phyloP scores from a whole-genome alignment of 441 rosid species.

The Pelargonium australe region DNA sequence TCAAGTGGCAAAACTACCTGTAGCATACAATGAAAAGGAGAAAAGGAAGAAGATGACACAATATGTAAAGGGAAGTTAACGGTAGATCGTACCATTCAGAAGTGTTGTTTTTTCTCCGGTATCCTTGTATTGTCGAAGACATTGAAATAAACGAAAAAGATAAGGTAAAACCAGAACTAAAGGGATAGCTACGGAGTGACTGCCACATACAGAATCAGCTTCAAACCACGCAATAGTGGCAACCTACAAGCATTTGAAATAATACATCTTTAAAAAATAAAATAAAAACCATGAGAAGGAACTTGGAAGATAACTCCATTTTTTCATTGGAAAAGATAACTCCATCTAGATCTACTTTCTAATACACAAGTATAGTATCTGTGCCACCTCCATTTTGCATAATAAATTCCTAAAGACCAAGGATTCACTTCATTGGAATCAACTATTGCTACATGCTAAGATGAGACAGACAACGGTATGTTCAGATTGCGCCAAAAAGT shows the following conservation, averaged over 20 bases:
- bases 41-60: not conserved
- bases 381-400: not conserved
- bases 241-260: conserved; percentile 45
- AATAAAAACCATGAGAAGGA: not conserved
- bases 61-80: not conserved
- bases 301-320: conserved; percentile 1
- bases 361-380: not conserved
- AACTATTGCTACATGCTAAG: not conserved
- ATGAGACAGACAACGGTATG: not conserved
- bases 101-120: conserved; percentile 65
- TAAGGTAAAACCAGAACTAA: conserved; percentile 86
- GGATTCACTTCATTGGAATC: not conserved
- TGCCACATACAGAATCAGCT: conserved; percentile 95
- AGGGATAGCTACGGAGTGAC: conserved; percentile 90
- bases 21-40: not conserved
- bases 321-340: not conserved
- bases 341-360: not conserved
- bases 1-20: conserved; percentile 11
- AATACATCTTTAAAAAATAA: conserved; percentile 3
- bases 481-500: not conserved
- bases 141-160: conserved; percentile 79
- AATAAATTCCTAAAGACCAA: not conserved
- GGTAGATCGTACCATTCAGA: conserved; percentile 53
- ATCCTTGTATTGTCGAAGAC: conserved; percentile 90
- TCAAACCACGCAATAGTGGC: conserved; percentile 99